Conservation (phyloP, 169 alveolate genomes). For the Amoebophrya sp. region DNA sequence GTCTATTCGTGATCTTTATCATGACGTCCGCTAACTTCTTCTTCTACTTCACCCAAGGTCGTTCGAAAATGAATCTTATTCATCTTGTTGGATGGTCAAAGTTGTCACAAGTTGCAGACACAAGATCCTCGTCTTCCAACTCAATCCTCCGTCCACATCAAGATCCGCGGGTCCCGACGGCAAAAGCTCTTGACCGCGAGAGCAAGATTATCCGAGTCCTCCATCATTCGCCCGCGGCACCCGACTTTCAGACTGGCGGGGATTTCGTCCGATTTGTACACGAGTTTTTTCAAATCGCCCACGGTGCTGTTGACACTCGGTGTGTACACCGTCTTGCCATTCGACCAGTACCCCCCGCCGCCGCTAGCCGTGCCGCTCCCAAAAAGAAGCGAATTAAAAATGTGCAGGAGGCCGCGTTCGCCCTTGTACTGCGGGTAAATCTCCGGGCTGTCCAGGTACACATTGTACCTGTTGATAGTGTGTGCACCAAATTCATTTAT, state of each 20-base stretch:
- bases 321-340: too few relatives aligned
- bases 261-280: neutral
- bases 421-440: neutral
- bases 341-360: neutral
- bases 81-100: too few relatives aligned
- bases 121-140: too few relatives aligned
- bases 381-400: neutral
- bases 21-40: too few relatives aligned
- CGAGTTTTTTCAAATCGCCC: slow-evolving; percentile 26
- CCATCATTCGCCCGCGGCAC: slow-evolving; percentile 36
- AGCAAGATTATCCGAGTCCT: slow-evolving; percentile 33
- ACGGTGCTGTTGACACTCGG: too few relatives aligned
- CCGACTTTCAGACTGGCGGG: slow-evolving; percentile 25
- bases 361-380: neutral
- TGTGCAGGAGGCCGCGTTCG: neutral
- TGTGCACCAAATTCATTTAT: too few relatives aligned
- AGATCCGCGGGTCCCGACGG: slow-evolving; percentile 27
- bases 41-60: too few relatives aligned
- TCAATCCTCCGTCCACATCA: slow-evolving; percentile 28
- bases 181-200: slow-evolving; percentile 33
- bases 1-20: too few relatives aligned
- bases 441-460: neutral
- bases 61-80: too few relatives aligned
- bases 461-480: slow-evolving; percentile 21
- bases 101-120: too few relatives aligned